Base-by-base conservation (phyloP, 176 grass and related monocot species). In the Pharus latifolius region DNA sequence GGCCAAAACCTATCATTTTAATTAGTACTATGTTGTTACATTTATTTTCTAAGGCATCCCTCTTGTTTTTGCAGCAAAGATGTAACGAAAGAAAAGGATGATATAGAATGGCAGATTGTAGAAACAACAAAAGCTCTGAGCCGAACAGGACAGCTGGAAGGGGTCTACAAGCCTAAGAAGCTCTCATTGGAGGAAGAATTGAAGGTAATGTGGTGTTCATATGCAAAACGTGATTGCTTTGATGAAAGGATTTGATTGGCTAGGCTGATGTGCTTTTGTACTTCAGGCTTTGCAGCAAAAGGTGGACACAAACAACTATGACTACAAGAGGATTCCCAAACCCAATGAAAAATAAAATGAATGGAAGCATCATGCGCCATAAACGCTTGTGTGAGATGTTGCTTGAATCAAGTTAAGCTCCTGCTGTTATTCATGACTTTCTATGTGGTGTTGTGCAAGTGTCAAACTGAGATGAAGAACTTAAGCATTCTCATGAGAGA, bases 101-200 rank as follows among this genome's bases (percentile, higher is more conserved):
- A 98, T 76, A 73, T 98, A 20, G 95, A 98, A 80, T 93, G 95
- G 95, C 69, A 93, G 76, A 88, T 98, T 2, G 81, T 91, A 66
- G 90, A 93, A 76, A 93, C 84, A 63, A 93, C 78, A 60, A 88
- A 82, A 80, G 83, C 95, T 53, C 45, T 93, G 19, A 93, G 80
- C 63, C 71, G 84, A 76, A 90, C 75, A 44, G 84, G 95, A 37
- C 89, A 86, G 0, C 75, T 87, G 59, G 84, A 88, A n/a, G n/a
- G n/a, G n/a, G n/a, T n/a, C n/a, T n/a, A n/a, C n/a, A n/a, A n/a
- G n/a, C n/a, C n/a, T n/a, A n/a, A n/a, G n/a, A n/a, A n/a, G n/a
- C n/a, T 87, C 19, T 93, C 94, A 31, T 63, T 98, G 57, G 90
- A 93, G 75, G 90, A 98, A 69, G 95, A 93, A 69, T 72, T 98